Percentiles rank a stretch among this genome's conserved stretches.
Conservation (phyloP, 1,284 basidiomycete species). For the Fereydounia khargensis region DNA sequence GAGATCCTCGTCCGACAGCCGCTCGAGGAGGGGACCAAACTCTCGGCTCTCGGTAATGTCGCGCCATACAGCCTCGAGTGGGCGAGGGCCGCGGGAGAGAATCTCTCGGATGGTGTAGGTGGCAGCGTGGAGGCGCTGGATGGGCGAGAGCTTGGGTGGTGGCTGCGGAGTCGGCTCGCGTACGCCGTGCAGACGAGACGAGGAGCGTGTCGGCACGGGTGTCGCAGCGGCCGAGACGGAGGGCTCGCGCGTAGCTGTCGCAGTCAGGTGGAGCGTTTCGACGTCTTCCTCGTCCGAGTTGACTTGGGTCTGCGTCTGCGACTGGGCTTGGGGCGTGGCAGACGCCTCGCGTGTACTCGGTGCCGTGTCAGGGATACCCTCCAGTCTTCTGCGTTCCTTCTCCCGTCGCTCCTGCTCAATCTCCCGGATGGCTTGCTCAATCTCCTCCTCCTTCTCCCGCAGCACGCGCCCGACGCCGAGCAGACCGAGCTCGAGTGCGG, state of each 20-base stretch:
- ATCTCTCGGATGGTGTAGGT: conserved; percentile 38
- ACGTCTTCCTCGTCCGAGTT: conserved; percentile 32
- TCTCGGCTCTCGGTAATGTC: conserved; percentile 91
- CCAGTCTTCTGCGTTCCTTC: conserved; percentile 16
- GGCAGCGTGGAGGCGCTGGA: conserved; percentile 23
- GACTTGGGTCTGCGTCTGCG: not conserved
- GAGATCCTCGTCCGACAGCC: conserved; percentile 82
- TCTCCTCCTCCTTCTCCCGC: conserved; percentile 35
- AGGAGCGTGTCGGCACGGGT: conserved; percentile 1
- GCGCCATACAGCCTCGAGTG: conserved; percentile 84
- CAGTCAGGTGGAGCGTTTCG: conserved; percentile 31
- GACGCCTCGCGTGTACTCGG: no score
- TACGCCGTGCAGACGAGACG: conserved; percentile 12
- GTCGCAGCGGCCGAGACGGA: no score
- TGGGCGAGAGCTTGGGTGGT: conserved; percentile 7
- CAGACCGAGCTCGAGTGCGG: conserved; percentile 88
- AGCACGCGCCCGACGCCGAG: conserved; percentile 61
- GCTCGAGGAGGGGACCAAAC: conserved; percentile 84
- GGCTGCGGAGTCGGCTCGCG: not conserved
- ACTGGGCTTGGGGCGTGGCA: not conserved
- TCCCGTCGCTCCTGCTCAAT: conserved; percentile 59
- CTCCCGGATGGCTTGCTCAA: conserved; percentile 23
- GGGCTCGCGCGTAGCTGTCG: conserved; percentile 32
- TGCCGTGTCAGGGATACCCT: no score
- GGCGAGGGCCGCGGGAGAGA: conserved; percentile 67